These are phyloP conservation scores for Fusarium sp. DNA, from an alignment of 2,329 filamentous ascomycete genomes.

Conservation along the genomic window DNA sequence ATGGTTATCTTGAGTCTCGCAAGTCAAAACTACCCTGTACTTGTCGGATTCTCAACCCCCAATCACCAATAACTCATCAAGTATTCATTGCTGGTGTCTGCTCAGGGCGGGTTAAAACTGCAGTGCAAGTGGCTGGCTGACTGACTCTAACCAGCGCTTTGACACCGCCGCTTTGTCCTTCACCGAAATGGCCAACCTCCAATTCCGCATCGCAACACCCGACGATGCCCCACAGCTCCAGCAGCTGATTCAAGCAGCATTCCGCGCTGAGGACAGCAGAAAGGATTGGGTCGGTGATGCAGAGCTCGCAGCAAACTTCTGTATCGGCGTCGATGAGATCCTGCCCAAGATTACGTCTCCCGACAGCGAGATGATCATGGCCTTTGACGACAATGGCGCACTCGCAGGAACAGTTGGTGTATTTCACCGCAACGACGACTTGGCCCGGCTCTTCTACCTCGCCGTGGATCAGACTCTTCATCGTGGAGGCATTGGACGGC, in stretches of 20 bases:
- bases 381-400: conserved; percentile 18
- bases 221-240: conserved; percentile 52
- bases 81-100: too few relatives aligned
- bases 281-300: conserved; percentile 48
- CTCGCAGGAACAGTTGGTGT: conserved; percentile 47
- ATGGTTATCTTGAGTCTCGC: neutral
- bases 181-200: conserved; percentile 38
- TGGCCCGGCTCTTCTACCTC: conserved; percentile 49
- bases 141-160: too few relatives aligned
- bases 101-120: too few relatives aligned
- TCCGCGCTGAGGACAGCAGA: conserved; percentile 53
- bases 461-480: conserved; percentile 50
- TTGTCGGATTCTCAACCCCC: too few relatives aligned
- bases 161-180: too few relatives aligned
- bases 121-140: too few relatives aligned
- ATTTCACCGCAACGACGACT: conserved; percentile 35
- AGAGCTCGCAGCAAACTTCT: conserved; percentile 76
- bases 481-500: conserved; percentile 48
- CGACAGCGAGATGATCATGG: conserved; percentile 47
- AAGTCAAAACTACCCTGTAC: neutral
- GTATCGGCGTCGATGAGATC: conserved; percentile 73
- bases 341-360: conserved; percentile 61
- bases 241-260: conserved; percentile 53
- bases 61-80: too few relatives aligned
- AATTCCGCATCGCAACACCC: conserved; percentile 52